Percentiles rank a stretch among this genome's conserved stretches.
These are phyloP conservation scores for Lactifluus piperatus DNA, from an alignment of 768 basidiomycete genomes.

Conservation along the genomic window DNA sequence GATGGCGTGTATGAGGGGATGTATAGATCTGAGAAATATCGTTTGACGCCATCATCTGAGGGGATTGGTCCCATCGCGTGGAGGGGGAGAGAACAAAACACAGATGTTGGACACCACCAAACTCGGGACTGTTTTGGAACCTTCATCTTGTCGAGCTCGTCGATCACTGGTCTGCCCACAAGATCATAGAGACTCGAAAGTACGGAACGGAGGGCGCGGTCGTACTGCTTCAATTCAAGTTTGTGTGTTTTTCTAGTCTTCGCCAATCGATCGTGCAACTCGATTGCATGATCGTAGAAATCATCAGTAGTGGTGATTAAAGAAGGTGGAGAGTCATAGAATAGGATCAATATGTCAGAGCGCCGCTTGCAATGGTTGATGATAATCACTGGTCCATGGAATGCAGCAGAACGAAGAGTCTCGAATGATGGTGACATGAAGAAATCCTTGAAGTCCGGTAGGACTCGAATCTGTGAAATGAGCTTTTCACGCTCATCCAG, in stretches of 20 bases:
- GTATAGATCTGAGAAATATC: neutral
- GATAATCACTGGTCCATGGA: neutral
- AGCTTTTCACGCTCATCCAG: neutral
- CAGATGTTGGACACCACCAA: conserved; percentile 13
- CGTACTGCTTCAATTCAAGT: neutral
- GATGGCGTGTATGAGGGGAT: neutral
- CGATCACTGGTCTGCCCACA: neutral
- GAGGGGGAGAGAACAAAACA: conserved; percentile 5
- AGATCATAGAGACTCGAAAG: neutral
- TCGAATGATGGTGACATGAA: neutral
- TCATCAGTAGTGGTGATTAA: neutral
- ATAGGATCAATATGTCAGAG: conserved; percentile 5
- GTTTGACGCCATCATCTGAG: neutral
- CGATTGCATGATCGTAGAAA: neutral
- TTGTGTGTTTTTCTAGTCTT: neutral
- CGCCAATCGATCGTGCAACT: neutral
- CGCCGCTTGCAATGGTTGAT: neutral
- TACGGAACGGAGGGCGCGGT: neutral
- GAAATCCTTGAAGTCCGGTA: neutral
- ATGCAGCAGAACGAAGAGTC: neutral
- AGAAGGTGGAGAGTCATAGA: neutral
- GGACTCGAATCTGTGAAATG: neutral
- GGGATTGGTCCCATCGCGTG: conserved; percentile 13
- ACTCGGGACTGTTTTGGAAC: conserved; percentile 2
- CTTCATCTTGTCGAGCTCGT: neutral